A percentile compares a stretch with the other conserved stretches of the same genome.
phyloP scores from a whole-genome alignment of 345 rosid genomes.

The Alliaria petiolata region DNA sequence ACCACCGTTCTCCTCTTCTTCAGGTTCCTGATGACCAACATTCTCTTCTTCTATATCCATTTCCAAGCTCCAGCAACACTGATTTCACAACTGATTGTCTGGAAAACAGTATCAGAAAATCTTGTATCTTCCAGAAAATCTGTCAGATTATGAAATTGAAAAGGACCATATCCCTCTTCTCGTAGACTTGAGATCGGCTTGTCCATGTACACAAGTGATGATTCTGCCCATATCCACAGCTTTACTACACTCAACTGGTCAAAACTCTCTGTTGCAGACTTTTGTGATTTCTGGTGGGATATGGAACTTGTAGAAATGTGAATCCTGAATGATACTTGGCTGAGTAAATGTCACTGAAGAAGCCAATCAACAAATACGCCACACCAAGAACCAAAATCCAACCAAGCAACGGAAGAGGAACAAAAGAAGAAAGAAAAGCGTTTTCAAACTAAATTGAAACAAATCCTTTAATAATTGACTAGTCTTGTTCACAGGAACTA shows the following conservation, averaged over 20 bases:
- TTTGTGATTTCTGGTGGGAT: background rate
- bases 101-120: slow-evolving; percentile 26
- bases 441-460: no score
- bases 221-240: slow-evolving; percentile 24
- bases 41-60: slow-evolving; percentile 5
- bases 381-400: slow-evolving; percentile 40
- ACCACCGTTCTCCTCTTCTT: background rate
- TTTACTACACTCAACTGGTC: slow-evolving; percentile 23
- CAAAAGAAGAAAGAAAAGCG: no score
- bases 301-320: background rate
- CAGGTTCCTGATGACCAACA: background rate
- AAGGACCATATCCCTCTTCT: slow-evolving; percentile 8
- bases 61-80: slow-evolving; percentile 13
- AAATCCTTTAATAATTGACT: no score
- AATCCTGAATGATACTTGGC: background rate
- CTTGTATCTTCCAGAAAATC: slow-evolving; percentile 1
- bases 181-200: slow-evolving; percentile 22
- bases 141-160: slow-evolving; percentile 24
- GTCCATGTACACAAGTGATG: slow-evolving; percentile 20
- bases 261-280: slow-evolving; percentile 17
- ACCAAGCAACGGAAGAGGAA: slow-evolving; percentile 38
- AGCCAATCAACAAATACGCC: slow-evolving; percentile 35
- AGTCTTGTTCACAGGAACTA: no score
- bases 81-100: slow-evolving; percentile 15
- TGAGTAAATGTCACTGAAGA: slow-evolving; percentile 4